phyloP scores from a whole-genome alignment of 192 early-diverging fungal genomes.

The Bifiguratus adelaidae region DNA sequence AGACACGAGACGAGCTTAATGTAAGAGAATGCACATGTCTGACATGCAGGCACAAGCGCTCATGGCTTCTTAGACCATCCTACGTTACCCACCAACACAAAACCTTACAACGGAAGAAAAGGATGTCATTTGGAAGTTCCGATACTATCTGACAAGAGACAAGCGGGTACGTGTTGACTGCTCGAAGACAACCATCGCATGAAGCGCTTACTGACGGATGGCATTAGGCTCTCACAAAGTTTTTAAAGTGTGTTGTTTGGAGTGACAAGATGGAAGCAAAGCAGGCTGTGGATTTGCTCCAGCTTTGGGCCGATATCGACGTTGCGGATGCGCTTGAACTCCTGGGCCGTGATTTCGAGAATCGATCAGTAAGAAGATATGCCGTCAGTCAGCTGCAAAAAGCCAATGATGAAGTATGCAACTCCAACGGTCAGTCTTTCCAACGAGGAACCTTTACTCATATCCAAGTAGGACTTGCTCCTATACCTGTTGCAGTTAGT shows the following conservation, averaged over 20 bases:
- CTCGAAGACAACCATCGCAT: no score
- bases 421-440: neutral
- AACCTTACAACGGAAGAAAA: slow-evolving; percentile 76
- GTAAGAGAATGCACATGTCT: slow-evolving; percentile 34
- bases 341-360: slow-evolving; percentile 79
- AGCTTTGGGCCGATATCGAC: slow-evolving; percentile 84
- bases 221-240: slow-evolving; percentile 86
- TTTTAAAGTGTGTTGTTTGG: slow-evolving; percentile 96
- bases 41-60: no score
- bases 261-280: slow-evolving; percentile 80
- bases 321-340: slow-evolving; percentile 95
- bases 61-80: slow-evolving; percentile 50
- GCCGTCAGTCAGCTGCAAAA: slow-evolving; percentile 83
- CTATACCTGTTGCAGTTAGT: slow-evolving; percentile 95
- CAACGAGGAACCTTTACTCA: neutral
- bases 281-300: slow-evolving; percentile 83
- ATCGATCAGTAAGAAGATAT: slow-evolving; percentile 70
- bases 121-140: slow-evolving; percentile 97
- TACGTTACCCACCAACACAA: slow-evolving; percentile 88
- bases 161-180: slow-evolving; percentile 59
- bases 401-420: slow-evolving; percentile 83
- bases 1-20: slow-evolving; percentile 92
- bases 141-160: slow-evolving; percentile 90
- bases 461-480: slow-evolving; percentile 61
- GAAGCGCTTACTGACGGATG: no score